phyloP scores from a whole-genome alignment of 2,329 filamentous ascomycete species.

The Colletotrichum sp. region DNA sequence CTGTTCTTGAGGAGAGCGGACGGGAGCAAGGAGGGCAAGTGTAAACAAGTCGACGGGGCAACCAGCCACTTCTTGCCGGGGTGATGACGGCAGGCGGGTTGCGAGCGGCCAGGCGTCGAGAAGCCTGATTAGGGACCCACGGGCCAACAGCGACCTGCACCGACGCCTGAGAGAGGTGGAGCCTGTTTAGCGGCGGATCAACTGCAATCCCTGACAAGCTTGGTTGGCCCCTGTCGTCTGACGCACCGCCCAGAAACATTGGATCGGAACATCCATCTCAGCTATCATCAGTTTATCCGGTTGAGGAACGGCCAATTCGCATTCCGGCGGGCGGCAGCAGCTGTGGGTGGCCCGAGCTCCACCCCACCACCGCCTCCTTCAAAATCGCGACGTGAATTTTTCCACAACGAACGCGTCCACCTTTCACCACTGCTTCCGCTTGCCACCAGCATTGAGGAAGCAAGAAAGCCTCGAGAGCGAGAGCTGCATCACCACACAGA shows the following conservation, averaged over 20 bases:
- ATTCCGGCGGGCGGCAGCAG: neutral
- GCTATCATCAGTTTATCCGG: slow-evolving; percentile 9
- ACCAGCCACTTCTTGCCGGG: slow-evolving; percentile 24
- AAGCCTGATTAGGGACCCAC: neutral
- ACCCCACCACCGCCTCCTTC: slow-evolving; percentile 15
- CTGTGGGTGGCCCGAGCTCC: slow-evolving; percentile 3
- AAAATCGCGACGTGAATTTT: slow-evolving; percentile 20
- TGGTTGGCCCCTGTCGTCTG: slow-evolving; percentile 5
- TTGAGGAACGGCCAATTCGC: neutral
- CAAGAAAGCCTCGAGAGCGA: neutral
- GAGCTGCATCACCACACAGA: neutral
- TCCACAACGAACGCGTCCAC: neutral
- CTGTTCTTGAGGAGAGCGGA: slow-evolving; percentile 22
- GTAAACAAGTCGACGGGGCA: slow-evolving; percentile 31
- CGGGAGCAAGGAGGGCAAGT: slow-evolving; percentile 20
- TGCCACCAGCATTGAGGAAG: neutral
- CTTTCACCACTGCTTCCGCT: neutral
- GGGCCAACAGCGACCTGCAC: slow-evolving; percentile 1
- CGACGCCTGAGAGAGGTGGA: slow-evolving; percentile 4
- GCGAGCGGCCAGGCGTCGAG: neutral
- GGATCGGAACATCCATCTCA: neutral
- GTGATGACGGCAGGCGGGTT: slow-evolving; percentile 21
- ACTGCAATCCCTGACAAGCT: neutral
- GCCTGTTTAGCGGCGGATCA: slow-evolving; percentile 10
- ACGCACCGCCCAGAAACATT: neutral